Conservation (phyloP, 345 rosid species). For the Kandelia obovata region DNA sequence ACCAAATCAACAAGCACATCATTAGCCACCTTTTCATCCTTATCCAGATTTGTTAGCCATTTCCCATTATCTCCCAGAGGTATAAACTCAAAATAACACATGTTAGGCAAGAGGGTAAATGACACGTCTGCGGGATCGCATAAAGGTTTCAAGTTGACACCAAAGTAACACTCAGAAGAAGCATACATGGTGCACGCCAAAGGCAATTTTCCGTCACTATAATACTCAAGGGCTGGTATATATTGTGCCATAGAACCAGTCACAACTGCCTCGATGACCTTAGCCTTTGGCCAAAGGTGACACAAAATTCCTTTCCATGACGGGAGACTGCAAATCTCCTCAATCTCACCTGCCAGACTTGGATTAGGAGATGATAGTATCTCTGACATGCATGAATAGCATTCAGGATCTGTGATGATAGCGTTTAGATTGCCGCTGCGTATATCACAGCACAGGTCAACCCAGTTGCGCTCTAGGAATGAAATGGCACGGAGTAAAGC, state of each 20-base stretch:
- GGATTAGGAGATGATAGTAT: slow-evolving; percentile 39
- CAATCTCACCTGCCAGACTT: slow-evolving; percentile 46
- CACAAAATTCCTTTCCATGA: slow-evolving; percentile 67
- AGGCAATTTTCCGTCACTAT: slow-evolving; percentile 53
- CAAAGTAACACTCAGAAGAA: slow-evolving; percentile 67
- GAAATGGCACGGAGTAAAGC: slow-evolving; percentile 57
- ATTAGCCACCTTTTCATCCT: slow-evolving; percentile 41
- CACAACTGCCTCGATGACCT: slow-evolving; percentile 66
- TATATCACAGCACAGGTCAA: slow-evolving; percentile 47
- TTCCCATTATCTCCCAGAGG: slow-evolving; percentile 50
- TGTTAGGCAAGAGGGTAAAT: slow-evolving; percentile 60
- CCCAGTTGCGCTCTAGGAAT: slow-evolving; percentile 58
- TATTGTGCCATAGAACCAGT: slow-evolving; percentile 75
- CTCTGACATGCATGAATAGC: slow-evolving; percentile 38
- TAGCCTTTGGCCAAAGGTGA: slow-evolving; percentile 58
- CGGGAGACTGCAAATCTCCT: slow-evolving; percentile 40
- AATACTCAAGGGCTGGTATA: slow-evolving; percentile 53
- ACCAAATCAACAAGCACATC: slow-evolving; percentile 52
- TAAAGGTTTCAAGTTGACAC: slow-evolving; percentile 61
- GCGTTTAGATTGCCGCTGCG: slow-evolving; percentile 40
- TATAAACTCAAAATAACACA: slow-evolving; percentile 62
- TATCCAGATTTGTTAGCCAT: slow-evolving; percentile 32
- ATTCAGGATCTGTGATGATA: slow-evolving; percentile 43
- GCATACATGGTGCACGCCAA: slow-evolving; percentile 67
- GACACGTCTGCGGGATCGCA: slow-evolving; percentile 52